phyloP scores from a whole-genome alignment of 106 monocot species.

The Dendrobium catenatum region DNA sequence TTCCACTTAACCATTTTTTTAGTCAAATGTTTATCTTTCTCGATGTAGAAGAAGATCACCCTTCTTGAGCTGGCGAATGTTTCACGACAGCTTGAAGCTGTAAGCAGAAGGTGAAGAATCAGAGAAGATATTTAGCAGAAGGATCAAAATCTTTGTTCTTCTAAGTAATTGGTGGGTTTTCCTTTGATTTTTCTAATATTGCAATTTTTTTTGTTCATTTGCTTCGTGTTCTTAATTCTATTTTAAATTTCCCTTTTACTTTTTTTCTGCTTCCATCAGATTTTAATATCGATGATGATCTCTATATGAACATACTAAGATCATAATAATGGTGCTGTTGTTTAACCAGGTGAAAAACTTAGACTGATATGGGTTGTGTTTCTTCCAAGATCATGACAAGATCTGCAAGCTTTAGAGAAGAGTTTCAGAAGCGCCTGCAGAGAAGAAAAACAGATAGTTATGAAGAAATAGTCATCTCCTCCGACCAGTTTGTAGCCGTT shows the following conservation, averaged over 20 bases:
- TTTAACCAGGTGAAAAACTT: neutral
- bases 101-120: neutral
- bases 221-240: neutral
- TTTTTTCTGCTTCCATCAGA: too few species aligned
- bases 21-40: neutral
- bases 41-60: neutral
- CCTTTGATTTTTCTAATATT: too few species aligned
- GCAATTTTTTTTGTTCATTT: too few species aligned
- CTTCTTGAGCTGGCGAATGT: neutral
- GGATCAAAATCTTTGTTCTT: neutral
- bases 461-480: constrained; percentile 26
- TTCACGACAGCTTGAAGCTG: neutral
- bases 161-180: too few species aligned
- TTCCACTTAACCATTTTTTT: neutral
- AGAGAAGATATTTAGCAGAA: neutral
- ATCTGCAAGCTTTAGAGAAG: constrained; percentile 47
- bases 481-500: constrained; percentile 47
- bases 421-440: constrained; percentile 23
- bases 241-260: neutral
- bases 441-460: constrained; percentile 25
- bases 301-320: neutral
- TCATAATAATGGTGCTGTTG: neutral
- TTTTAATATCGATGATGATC: neutral
- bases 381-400: constrained; percentile 44
- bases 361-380: constrained; percentile 33